These are phyloP conservation scores for Pyrus hybrid DNA, from an alignment of 331 rosid species.

Conservation along the genomic window DNA sequence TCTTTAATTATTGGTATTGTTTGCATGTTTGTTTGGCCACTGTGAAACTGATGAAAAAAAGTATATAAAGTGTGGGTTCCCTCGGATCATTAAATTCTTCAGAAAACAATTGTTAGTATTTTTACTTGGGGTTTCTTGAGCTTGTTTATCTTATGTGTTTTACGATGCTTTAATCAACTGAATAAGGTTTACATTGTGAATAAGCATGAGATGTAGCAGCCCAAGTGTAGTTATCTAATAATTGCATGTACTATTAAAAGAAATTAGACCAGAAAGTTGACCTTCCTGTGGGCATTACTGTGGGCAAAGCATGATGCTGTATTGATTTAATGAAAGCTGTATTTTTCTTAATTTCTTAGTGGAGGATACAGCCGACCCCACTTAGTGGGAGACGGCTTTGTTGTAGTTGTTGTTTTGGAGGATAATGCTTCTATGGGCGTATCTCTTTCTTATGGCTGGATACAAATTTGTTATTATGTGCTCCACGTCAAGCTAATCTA, in stretches of 20 bases:
- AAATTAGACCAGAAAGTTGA: neutral
- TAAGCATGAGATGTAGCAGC: neutral
- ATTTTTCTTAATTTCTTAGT: neutral
- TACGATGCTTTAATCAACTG: neutral
- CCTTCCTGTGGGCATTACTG: neutral
- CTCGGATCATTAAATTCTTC: neutral
- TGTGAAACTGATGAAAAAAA: neutral
- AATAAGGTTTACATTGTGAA: neutral
- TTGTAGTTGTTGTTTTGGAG: too few species aligned
- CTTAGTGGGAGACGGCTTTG: too few species aligned
- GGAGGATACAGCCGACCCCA: too few species aligned
- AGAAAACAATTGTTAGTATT: neutral
- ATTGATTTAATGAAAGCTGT: neutral
- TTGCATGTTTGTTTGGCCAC: neutral
- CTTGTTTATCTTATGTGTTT: neutral
- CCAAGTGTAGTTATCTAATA: neutral
- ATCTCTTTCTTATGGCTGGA: neutral
- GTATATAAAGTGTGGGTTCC: neutral
- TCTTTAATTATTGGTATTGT: neutral
- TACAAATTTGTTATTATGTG: neutral
- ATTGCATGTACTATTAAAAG: neutral
- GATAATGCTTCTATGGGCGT: neutral
- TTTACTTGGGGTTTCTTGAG: neutral
- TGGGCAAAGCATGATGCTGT: neutral
- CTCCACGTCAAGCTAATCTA: neutral